A percentile compares a stretch with the other conserved stretches of the same genome.
phyloP scores from a whole-genome alignment of 768 basidiomycete species.

The Psilocybe sp. region DNA sequence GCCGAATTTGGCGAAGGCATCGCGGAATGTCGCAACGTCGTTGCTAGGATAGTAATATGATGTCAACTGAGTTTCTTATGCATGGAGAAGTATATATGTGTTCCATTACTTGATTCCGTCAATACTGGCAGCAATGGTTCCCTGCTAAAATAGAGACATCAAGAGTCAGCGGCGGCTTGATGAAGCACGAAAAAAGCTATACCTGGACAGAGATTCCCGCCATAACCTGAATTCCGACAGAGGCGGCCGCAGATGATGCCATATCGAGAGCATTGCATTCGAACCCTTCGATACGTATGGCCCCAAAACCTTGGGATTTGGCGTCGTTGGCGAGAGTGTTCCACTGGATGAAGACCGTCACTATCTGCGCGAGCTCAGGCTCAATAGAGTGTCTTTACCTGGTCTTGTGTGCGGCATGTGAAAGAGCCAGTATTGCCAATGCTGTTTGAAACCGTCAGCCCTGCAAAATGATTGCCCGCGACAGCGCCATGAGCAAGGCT shows the following conservation, averaged over 20 bases:
- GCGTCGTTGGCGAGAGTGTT: constrained; percentile 28
- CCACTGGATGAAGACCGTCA: constrained; percentile 22
- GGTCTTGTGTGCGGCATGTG: constrained; percentile 31
- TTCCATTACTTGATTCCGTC: constrained; percentile 26
- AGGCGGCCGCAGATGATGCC: constrained; percentile 32
- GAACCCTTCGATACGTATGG: constrained; percentile 33
- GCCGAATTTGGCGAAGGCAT: constrained; percentile 29
- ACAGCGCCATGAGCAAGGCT: background rate
- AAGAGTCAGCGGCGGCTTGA: background rate
- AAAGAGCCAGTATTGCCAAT: constrained; percentile 24
- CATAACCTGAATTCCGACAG: constrained; percentile 26
- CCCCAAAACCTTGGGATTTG: constrained; percentile 27
- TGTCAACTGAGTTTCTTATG: background rate
- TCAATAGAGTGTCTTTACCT: constrained; percentile 16
- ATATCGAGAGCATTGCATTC: constrained; percentile 34
- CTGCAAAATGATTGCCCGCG: constrained; percentile 30
- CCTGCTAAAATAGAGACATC: constrained; percentile 14
- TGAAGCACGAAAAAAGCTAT: background rate
- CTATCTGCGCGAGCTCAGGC: background rate
- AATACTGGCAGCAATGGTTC: constrained; percentile 22
- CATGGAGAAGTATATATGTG: background rate
- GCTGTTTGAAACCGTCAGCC: constrained; percentile 32
- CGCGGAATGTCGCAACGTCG: constrained; percentile 32
- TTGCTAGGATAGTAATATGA: constrained; percentile 18
- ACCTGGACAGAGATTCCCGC: constrained; percentile 34